These are phyloP conservation scores for Aspergillus ochraceoroseus DNA, from an alignment of 2,329 filamentous ascomycete species.

Conservation along the genomic window DNA sequence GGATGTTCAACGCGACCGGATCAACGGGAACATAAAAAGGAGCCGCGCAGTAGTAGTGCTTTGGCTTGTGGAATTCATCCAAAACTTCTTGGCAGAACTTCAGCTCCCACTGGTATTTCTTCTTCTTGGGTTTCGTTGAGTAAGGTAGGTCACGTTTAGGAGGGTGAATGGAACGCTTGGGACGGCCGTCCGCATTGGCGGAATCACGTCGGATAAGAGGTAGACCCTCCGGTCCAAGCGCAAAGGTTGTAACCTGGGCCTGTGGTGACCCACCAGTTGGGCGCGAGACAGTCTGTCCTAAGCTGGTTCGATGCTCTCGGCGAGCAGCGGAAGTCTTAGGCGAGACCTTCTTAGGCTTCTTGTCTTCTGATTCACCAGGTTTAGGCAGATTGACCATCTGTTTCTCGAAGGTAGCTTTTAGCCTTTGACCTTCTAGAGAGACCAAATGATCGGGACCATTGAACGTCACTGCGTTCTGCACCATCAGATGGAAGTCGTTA, in stretches of 20 bases:
- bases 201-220: constrained; percentile 84
- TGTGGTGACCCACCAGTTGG: constrained; percentile 30
- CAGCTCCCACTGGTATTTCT: constrained; percentile 83
- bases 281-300: constrained; percentile 40
- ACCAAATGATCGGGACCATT: constrained; percentile 76
- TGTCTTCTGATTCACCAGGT: constrained; percentile 57
- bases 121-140: constrained; percentile 77
- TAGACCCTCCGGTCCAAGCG: constrained; percentile 69
- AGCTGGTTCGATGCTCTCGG: constrained; percentile 46
- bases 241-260: constrained; percentile 58
- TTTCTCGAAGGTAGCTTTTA: constrained; percentile 56
- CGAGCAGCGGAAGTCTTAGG: constrained; percentile 45
- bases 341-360: constrained; percentile 49
- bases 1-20: constrained; percentile 88
- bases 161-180: constrained; percentile 89
- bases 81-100: constrained; percentile 83
- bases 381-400: constrained; percentile 58
- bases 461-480: constrained; percentile 73
- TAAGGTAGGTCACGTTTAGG: constrained; percentile 94
- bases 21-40: constrained; percentile 84
- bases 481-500: constrained; percentile 69
- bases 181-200: constrained; percentile 69
- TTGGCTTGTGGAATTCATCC: constrained; percentile 68
- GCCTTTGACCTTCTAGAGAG: constrained; percentile 60
- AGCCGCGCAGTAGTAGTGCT: constrained; percentile 62